Evolutionary conservation across 805 yeast species (phyloP), one percentile per base, ranked within the genome.

Genomic region (Candida silvatica): DNA sequence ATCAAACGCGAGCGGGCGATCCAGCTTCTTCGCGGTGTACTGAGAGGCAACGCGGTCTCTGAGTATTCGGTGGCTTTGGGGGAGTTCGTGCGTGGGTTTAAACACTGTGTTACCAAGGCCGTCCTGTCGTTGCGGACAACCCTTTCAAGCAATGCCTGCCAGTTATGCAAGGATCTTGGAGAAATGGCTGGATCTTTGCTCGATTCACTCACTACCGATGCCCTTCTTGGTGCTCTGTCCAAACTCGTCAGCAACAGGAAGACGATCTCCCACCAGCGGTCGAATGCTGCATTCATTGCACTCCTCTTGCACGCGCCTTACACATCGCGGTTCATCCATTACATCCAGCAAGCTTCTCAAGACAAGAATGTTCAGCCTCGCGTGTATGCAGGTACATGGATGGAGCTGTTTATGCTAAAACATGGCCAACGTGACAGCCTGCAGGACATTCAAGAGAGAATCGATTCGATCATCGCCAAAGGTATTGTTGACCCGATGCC

Each of bases 401-500:
- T 86, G 15, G 77, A 78, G 40, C 64, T 86, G 2, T 50, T 72
- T 12, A 44, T 86, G 1, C 46, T 80, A 17, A 66, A 77, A 41
- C 78, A 74, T 47, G 59, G 64, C 20, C 49, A 58, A 43, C 49
- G 41, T 17, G 17, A 40, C 26, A 40, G 60, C 40, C 50, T 56
- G 31, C 59, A 54, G 32, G 32, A 37, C 32, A 32, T 61, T 9
- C 37, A 64, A 7, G 81, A 68, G 14, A 46, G 56, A 4, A 54
- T 78, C 1, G 77, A 64, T 23, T 71, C 65, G 31, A 61, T 77
- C 42, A 49, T 85, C 1, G 40, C 59, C 3, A 77, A 73, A 45
- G 79, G 90, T 16, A 61, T 92, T 1, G 52, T 73, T 1, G 97
- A 88, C 53, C 84, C 95, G 0, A 80, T 81, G 39, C 85, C 88